Evolutionary conservation across 2,329 filamentous ascomycete species (phyloP).

Genomic region (Botrytis squamosa): DNA sequence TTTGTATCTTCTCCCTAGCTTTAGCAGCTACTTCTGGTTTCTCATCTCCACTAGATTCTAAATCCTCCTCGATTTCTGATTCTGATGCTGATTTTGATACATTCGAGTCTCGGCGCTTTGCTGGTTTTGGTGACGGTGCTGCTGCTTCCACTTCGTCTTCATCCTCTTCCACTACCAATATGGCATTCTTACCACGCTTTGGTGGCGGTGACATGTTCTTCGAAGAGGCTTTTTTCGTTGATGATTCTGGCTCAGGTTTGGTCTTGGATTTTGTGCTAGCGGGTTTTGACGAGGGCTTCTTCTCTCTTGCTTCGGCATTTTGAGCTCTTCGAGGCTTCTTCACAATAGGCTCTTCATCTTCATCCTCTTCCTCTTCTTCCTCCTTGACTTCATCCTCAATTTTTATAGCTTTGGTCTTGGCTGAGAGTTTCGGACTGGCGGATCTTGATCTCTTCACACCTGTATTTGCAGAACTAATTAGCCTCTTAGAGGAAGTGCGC

Average conservation of each 20-base stretch:
- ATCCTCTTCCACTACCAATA: constrained; percentile 27
- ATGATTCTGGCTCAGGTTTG: constrained; percentile 26
- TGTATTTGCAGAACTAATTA: constrained; percentile 22
- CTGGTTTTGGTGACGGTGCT: constrained; percentile 32
- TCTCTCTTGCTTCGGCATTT: constrained; percentile 50
- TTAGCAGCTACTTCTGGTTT: constrained; percentile 73
- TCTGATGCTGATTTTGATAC: constrained; percentile 49
- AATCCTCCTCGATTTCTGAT: constrained; percentile 44
- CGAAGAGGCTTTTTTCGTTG: constrained; percentile 20
- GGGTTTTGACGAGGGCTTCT: constrained; percentile 20
- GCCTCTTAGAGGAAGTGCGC: neutral
- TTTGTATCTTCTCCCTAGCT: constrained; percentile 76
- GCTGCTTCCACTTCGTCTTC: constrained; percentile 45
- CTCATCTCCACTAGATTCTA: constrained; percentile 54
- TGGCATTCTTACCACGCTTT: constrained; percentile 24
- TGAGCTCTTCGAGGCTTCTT: constrained; percentile 44
- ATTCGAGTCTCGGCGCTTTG: constrained; percentile 31
- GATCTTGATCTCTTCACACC: constrained; percentile 35
- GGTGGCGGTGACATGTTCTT: constrained; percentile 27
- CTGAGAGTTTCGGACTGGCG: constrained; percentile 22
- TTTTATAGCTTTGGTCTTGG: constrained; percentile 33
- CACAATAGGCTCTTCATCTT: constrained; percentile 29
- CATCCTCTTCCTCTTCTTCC: constrained; percentile 49
- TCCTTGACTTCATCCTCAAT: constrained; percentile 37
- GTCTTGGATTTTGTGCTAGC: constrained; percentile 25